phyloP scores from a whole-genome alignment of 164 flowering plant species.

The Tetrastigma voinierianum region DNA sequence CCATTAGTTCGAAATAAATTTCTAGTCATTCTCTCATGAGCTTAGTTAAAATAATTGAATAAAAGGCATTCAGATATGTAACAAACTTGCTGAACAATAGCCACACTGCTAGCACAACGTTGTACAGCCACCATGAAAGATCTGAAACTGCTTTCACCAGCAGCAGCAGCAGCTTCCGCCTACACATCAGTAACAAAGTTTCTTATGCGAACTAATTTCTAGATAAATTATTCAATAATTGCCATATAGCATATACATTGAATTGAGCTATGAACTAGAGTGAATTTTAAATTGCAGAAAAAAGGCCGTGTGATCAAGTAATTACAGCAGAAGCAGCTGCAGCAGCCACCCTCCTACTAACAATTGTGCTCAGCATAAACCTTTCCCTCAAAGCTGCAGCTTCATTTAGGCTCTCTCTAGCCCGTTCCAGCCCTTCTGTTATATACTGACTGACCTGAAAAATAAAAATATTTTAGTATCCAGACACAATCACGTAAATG shows the following conservation, averaged over 20 bases:
- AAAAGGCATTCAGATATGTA: background rate
- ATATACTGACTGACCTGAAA: slow-evolving; percentile 86
- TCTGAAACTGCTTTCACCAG: slow-evolving; percentile 97
- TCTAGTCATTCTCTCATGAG: background rate
- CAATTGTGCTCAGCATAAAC: slow-evolving; percentile 77
- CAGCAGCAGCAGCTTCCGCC: slow-evolving; percentile 99
- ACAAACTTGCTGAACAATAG: slow-evolving; percentile 95
- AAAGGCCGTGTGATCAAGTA: slow-evolving; percentile 19
- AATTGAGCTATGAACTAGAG: background rate
- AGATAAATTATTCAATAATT: background rate
- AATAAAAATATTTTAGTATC: slow-evolving; percentile 9
- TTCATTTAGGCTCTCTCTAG: slow-evolving; percentile 89
- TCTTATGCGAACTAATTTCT: background rate
- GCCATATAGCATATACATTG: background rate
- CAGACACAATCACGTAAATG: too few species aligned
- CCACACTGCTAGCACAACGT: slow-evolving; percentile 96
- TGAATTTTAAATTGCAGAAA: background rate
- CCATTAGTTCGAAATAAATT: background rate
- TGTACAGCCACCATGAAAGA: slow-evolving; percentile 99
- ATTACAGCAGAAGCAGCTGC: slow-evolving; percentile 99
- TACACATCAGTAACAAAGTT: slow-evolving; percentile 29
- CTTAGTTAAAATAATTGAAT: background rate
- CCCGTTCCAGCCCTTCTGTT: slow-evolving; percentile 92
- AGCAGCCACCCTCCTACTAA: slow-evolving; percentile 95
- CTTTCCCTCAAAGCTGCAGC: slow-evolving; percentile 96